A percentile compares a stretch with the other conserved stretches of the same genome.
phyloP scores from a whole-genome alignment of 23 red algal genomes.

The Agarophyton chilense region DNA sequence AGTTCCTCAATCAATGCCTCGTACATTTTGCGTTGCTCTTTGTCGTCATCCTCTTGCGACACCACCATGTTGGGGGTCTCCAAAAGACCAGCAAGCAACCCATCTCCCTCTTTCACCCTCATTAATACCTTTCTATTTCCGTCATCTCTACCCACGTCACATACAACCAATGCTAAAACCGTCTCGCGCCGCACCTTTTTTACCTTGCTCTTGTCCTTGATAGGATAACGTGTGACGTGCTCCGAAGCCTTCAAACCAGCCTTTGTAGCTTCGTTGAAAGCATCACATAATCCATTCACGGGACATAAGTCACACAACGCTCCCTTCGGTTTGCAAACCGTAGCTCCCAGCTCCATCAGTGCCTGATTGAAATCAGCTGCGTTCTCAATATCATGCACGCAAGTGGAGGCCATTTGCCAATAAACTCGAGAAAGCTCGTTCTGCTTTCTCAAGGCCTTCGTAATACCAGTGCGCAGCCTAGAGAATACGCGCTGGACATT shows the following conservation, averaged over 20 bases:
- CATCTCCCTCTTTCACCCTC: conserved; percentile 45
- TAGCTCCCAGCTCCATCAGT: conserved; percentile 92
- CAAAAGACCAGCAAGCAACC: conserved; percentile 80
- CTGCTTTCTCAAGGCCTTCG: not conserved
- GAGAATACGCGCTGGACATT: conserved; percentile 88
- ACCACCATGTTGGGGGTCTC: conserved; percentile 78
- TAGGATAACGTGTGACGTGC: conserved; percentile 50
- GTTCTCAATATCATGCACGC: conserved; percentile 45
- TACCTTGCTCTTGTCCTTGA: conserved; percentile 12
- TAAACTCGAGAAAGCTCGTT: conserved; percentile 2
- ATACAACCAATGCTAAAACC: conserved; percentile 53
- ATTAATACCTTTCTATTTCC: conserved; percentile 19
- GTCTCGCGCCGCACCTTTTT: conserved; percentile 44
- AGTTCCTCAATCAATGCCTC: not conserved
- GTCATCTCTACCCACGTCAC: not conserved
- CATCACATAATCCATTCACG: conserved; percentile 68
- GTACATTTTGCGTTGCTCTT: not conserved
- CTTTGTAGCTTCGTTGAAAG: conserved; percentile 30
- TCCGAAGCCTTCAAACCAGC: not conserved
- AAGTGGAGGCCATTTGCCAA: conserved; percentile 33
- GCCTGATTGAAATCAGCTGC: conserved; percentile 94
- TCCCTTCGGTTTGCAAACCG: conserved; percentile 83
- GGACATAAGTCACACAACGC: conserved; percentile 75
- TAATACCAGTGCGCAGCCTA: conserved; percentile 45
- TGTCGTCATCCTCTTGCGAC: not conserved